A percentile compares a stretch with the other conserved stretches of the same genome.
Conservation (phyloP, 371 early-diverging fungal genomes). For the Haplosporangium sp. region DNA sequence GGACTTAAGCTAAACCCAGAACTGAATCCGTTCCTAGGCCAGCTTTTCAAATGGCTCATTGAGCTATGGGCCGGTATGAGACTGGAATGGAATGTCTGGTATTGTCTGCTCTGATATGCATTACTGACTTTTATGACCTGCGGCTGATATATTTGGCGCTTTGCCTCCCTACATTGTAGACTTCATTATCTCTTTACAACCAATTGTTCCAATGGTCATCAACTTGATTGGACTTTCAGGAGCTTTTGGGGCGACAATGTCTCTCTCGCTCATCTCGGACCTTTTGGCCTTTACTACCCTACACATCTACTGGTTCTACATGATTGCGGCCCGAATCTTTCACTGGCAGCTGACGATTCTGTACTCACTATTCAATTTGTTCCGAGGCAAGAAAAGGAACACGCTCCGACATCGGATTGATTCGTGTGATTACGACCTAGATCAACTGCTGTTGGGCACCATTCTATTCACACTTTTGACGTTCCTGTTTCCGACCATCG, state of each 20-base stretch:
- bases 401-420: slow-evolving; percentile 94
- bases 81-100: not conserved
- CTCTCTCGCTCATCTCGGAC: slow-evolving; percentile 85
- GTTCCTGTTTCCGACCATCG: slow-evolving; percentile 95
- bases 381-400: slow-evolving; percentile 93
- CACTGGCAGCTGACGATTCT: slow-evolving; percentile 90
- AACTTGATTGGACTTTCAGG: slow-evolving; percentile 82
- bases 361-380: slow-evolving; percentile 89
- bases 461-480: slow-evolving; percentile 92
- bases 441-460: slow-evolving; percentile 95
- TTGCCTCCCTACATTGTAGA: slow-evolving; percentile 34
- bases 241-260: slow-evolving; percentile 87
- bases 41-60: slow-evolving; percentile 93
- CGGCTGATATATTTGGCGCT: not conserved
- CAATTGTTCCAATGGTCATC: slow-evolving; percentile 74
- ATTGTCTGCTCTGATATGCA: not conserved
- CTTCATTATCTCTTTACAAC: slow-evolving; percentile 65
- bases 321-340: slow-evolving; percentile 91
- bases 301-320: slow-evolving; percentile 94
- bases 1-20: slow-evolving; percentile 96
- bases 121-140: too few species aligned
- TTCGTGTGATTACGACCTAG: slow-evolving; percentile 92
- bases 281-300: slow-evolving; percentile 84
- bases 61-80: slow-evolving; percentile 83
- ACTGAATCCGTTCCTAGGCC: slow-evolving; percentile 90